phyloP scores from a whole-genome alignment of 371 early-diverging fungal genomes.

The Syncephalis plumigaleata region DNA sequence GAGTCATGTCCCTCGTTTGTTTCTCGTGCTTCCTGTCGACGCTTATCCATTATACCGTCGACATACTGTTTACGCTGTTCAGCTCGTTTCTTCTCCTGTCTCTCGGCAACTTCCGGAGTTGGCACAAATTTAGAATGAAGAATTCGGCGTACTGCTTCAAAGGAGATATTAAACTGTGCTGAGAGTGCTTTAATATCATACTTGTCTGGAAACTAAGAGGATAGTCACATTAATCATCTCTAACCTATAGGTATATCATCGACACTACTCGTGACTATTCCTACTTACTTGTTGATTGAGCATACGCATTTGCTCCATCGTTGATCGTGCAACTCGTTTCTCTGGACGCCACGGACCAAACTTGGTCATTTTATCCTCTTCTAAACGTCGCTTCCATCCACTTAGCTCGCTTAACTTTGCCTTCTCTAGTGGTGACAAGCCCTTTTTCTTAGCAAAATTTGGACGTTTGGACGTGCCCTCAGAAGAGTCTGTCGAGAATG shows the following conservation, averaged over 20 bases:
- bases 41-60: no score
- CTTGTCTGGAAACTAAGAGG: constrained; percentile 16
- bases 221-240: background rate
- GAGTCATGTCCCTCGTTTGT: no score
- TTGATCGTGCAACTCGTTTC: constrained; percentile 17
- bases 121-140: constrained; percentile 20
- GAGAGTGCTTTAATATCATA: constrained; percentile 16
- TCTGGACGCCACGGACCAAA: constrained; percentile 14
- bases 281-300: constrained; percentile 8
- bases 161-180: constrained; percentile 18
- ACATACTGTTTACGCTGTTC: constrained; percentile 2
- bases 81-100: constrained; percentile 12
- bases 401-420: no score
- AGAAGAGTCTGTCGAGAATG: no score
- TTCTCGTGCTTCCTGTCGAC: no score
- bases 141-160: constrained; percentile 20
- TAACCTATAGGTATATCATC: no score
- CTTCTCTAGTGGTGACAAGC: no score
- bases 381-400: background rate
- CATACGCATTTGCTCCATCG: constrained; percentile 24
- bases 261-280: no score
- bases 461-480: no score
- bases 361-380: constrained; percentile 4
- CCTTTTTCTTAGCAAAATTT: no score
- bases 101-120: constrained; percentile 6